A percentile compares a stretch with the other conserved stretches of the same genome.
phyloP scores from a whole-genome alignment of 2,329 filamentous ascomycete genomes.

The Aspergillus aculeatinus region DNA sequence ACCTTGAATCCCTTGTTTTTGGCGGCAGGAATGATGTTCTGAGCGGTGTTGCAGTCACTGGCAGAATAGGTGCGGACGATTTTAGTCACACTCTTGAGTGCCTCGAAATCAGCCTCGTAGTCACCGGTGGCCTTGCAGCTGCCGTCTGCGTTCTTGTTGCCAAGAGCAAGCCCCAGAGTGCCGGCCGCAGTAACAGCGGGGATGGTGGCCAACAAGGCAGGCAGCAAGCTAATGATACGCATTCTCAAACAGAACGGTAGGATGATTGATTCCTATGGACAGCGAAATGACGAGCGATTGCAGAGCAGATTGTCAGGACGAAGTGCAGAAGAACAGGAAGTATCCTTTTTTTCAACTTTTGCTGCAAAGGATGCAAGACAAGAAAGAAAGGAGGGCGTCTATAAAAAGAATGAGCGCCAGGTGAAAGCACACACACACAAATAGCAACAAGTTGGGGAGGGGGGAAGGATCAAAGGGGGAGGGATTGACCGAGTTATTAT shows the following conservation, averaged over 20 bases:
- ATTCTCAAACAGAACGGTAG: constrained; percentile 29
- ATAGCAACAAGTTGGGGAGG: not conserved
- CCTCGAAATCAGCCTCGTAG: constrained; percentile 65
- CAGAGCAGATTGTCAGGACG: not conserved
- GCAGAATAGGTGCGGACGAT: constrained; percentile 68
- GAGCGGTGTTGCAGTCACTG: constrained; percentile 63
- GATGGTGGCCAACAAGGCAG: constrained; percentile 43
- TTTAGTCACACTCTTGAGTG: constrained; percentile 54
- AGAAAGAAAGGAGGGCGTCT: not conserved
- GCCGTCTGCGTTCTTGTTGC: constrained; percentile 61
- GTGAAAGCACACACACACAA: not conserved
- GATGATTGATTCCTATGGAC: not conserved
- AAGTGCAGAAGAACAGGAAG: constrained; percentile 4
- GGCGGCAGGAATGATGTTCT: constrained; percentile 64
- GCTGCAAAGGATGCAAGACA: not conserved
- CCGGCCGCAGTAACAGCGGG: constrained; percentile 54
- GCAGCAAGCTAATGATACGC: constrained; percentile 45
- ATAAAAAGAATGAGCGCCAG: not conserved
- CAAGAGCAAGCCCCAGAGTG: constrained; percentile 64
- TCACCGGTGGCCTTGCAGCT: constrained; percentile 62
- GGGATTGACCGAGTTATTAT: not conserved
- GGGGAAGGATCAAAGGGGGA: not conserved
- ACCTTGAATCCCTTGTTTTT: constrained; percentile 65
- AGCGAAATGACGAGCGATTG: not conserved
- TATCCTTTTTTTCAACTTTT: not conserved